Conservation (phyloP, 2,329 filamentous ascomycete species). For the Fusarium anthophilum region DNA sequence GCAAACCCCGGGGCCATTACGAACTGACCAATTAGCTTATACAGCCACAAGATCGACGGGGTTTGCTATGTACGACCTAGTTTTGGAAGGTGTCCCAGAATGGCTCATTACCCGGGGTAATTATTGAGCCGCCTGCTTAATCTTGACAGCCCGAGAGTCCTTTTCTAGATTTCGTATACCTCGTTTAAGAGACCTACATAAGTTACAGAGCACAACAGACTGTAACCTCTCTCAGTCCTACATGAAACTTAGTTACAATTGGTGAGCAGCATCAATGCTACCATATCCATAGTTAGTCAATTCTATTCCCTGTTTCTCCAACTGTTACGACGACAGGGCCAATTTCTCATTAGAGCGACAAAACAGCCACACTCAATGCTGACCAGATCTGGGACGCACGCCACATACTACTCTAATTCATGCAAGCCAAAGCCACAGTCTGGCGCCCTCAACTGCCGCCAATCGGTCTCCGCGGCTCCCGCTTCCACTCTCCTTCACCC, state of each 20-base stretch:
- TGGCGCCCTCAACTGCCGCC: background rate
- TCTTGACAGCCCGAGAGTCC: slow-evolving; percentile 2
- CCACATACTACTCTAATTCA: background rate
- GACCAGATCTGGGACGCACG: background rate
- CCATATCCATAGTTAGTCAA: background rate
- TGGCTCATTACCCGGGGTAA: background rate
- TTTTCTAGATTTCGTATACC: slow-evolving; percentile 1
- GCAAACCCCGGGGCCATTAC: slow-evolving; percentile 24
- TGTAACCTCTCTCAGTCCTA: background rate
- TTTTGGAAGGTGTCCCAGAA: background rate
- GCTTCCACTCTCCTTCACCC: slow-evolving; percentile 2
- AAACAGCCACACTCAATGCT: slow-evolving; percentile 6
- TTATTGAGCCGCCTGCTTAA: slow-evolving; percentile 14
- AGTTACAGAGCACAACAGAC: background rate
- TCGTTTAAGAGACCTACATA: background rate
- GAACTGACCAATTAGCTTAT: slow-evolving; percentile 23
- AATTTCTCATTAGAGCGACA: background rate
- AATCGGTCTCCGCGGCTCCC: slow-evolving; percentile 29
- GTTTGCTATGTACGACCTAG: background rate
- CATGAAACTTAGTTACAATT: background rate
- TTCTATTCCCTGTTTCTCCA: background rate
- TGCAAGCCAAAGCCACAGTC: slow-evolving; percentile 24
- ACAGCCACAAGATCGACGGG: slow-evolving; percentile 4
- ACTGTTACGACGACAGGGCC: background rate
- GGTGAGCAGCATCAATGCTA: background rate